These are phyloP conservation scores for Cenchrus purpureus DNA, from an alignment of 176 grass and related monocot species.

Conservation along the genomic window DNA sequence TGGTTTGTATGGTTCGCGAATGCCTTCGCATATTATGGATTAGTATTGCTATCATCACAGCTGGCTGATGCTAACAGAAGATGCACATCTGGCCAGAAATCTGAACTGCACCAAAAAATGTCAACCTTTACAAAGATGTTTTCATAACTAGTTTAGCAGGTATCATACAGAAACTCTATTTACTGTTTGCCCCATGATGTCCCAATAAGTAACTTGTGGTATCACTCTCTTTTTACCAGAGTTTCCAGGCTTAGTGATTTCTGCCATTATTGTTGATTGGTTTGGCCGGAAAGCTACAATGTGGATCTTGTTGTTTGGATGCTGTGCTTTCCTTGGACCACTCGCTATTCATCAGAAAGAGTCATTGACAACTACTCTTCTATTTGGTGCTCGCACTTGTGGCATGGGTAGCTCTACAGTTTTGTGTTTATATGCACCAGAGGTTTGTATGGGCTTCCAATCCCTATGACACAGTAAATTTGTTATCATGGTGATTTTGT, in stretches of 20 bases:
- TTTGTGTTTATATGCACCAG: conserved; percentile 66
- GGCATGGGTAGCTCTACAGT: conserved; percentile 64
- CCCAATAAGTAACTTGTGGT: neutral
- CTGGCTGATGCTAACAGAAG: conserved; percentile 53
- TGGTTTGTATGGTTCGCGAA: conserved; percentile 84
- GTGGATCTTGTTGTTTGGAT: conserved; percentile 63
- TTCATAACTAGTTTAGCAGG: conserved; percentile 82
- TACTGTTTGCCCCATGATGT: neutral
- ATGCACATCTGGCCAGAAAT: conserved; percentile 44
- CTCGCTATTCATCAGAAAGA: conserved; percentile 68
- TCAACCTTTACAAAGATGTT: conserved; percentile 70
- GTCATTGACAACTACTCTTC: conserved; percentile 57
- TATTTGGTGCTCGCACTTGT: conserved; percentile 75
- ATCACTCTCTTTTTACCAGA: conserved; percentile 43
- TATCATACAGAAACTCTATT: neutral
- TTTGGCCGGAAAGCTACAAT: conserved; percentile 71
- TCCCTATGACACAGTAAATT: neutral
- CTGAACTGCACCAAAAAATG: conserved; percentile 1
- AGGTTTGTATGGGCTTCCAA: conserved; percentile 47
- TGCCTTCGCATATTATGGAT: conserved; percentile 88
- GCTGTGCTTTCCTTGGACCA: conserved; percentile 61
- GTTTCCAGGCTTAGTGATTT: conserved; percentile 67
- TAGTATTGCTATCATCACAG: conserved; percentile 73
- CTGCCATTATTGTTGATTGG: conserved; percentile 65
- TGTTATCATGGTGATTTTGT: neutral